Percentiles rank a stretch among this genome's conserved stretches.
Evolutionary conservation across 805 yeast genomes (phyloP).

Genomic region (Grigorovia jiainica): DNA sequence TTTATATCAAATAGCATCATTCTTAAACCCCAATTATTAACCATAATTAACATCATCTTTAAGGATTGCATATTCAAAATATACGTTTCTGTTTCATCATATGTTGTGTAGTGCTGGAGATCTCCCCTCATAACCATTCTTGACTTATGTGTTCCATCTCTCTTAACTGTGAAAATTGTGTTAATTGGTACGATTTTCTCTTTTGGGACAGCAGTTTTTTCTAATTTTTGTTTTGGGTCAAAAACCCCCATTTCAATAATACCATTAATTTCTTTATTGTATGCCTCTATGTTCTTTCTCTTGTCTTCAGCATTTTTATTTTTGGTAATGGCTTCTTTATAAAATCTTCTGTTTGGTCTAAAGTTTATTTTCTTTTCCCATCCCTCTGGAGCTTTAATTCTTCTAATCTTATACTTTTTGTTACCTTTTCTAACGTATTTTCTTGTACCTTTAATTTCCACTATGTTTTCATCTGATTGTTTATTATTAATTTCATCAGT

Average conservation of each 20-base stretch:
- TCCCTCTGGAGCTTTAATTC: no score
- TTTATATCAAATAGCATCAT: no score
- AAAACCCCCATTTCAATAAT: conserved; percentile 5
- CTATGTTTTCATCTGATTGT: no score
- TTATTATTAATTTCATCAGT: no score
- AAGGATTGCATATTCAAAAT: conserved; percentile 1
- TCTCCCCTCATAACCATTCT: conserved; percentile 6
- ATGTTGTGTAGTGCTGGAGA: conserved; percentile 1
- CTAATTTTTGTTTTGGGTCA: conserved; percentile 1
- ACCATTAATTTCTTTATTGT: conserved; percentile 6
- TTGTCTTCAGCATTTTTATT: conserved; percentile 1
- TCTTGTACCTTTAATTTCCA: no score
- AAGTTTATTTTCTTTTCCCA: neutral
- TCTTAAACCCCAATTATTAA: no score
- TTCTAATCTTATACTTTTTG: no score
- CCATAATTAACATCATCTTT: conserved; percentile 1
- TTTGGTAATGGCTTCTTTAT: conserved; percentile 5
- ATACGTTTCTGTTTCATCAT: conserved; percentile 1
- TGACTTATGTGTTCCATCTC: conserved; percentile 5
- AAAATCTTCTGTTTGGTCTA: conserved; percentile 1
- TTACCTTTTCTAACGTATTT: no score
- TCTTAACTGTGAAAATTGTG: conserved; percentile 2
- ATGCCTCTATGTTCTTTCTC: conserved; percentile 1
- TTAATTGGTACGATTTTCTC: neutral
- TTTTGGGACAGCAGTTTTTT: neutral